Evolutionary conservation across 1,284 basidiomycete species (phyloP), one percentile per base, ranked within the genome.

Genomic region (Xerocomus alliaceus): DNA sequence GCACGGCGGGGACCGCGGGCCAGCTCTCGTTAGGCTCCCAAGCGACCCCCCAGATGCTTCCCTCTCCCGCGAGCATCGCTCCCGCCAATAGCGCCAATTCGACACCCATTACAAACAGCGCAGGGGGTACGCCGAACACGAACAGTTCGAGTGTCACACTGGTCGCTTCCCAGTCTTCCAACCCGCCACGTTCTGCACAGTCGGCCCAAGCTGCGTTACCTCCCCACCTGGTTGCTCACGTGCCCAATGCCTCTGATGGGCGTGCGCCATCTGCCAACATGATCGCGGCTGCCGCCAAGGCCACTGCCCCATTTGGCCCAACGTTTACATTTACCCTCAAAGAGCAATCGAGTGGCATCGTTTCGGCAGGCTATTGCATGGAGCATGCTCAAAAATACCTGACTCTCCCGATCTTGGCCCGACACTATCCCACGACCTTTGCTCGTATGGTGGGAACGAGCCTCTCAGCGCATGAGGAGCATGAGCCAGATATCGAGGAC

Each of bases 401-500:
- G 61, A 91, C 83, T 31, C 80, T 92, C 12, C 83, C 88, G 10
- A 79, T 86, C 53, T 74, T 92, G 74, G 80, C 84, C 6, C 84
- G 85, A 46, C 84, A 87, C 75, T 92, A 89, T 75, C 90, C 90
- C 22, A 82, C 79, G 37, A 92, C 90, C 3, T 91, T 89, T 72
- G 82, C 86, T 20, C 86, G 90, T 54, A 83, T 92, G 80, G 79
- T 89, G 61, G 78, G 85, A 63, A 85, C 87, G 28, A 86, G 84
- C n/a, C 77, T 91, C 44, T 78, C 80, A 1, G 78, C 83, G 1
- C 79, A 80, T 17, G 90, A 92, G 66, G 90, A 92, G 72, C 82
- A 87, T 59, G 89, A 91, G 66, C 88, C 89, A 11, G 90, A 92
- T 64, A 85, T 92, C 60, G 90, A 92, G 70, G 90, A 92, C 66